These are phyloP conservation scores for Zygotorulaspora florentina DNA, from an alignment of 805 yeast genomes.

Conservation along the genomic window DNA sequence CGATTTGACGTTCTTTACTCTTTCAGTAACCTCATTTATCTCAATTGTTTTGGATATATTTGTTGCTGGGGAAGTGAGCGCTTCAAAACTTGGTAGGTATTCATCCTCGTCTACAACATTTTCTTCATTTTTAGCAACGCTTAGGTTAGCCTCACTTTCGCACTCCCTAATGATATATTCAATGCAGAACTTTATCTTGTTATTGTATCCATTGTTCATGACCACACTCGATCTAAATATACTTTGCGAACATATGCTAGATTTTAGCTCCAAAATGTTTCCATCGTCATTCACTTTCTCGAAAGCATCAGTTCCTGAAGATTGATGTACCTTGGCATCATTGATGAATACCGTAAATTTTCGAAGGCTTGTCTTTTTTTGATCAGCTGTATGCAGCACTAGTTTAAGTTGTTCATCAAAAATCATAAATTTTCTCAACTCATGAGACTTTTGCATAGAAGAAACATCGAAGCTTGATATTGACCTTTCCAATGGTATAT, in stretches of 20 bases:
- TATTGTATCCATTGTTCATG: conserved; percentile 34
- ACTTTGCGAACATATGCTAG: conserved; percentile 15
- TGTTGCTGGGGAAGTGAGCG: conserved; percentile 13
- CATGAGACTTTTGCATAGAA: conserved; percentile 15
- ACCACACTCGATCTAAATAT: conserved; percentile 31
- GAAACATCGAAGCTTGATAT: conserved; percentile 6
- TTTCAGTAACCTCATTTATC: neutral
- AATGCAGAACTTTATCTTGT: conserved; percentile 20
- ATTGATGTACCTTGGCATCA: conserved; percentile 24
- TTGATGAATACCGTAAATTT: conserved; percentile 27
- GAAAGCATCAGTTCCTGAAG: conserved; percentile 8
- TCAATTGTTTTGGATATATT: neutral
- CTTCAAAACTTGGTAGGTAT: conserved; percentile 26
- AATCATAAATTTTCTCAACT: conserved; percentile 23
- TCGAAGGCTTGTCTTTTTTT: conserved; percentile 2
- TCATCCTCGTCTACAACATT: conserved; percentile 13
- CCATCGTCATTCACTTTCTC: neutral
- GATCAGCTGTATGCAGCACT: conserved; percentile 6
- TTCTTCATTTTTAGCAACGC: neutral
- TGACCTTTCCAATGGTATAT: conserved; percentile 19
- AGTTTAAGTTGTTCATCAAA: conserved; percentile 32
- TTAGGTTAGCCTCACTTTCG: neutral
- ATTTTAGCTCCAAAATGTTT: conserved; percentile 17
- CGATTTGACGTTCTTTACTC: neutral
- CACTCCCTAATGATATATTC: conserved; percentile 7